A percentile compares a stretch with the other conserved stretches of the same genome.
Conservation (phyloP, 148 eudicot species). For the Camellia japonica region DNA sequence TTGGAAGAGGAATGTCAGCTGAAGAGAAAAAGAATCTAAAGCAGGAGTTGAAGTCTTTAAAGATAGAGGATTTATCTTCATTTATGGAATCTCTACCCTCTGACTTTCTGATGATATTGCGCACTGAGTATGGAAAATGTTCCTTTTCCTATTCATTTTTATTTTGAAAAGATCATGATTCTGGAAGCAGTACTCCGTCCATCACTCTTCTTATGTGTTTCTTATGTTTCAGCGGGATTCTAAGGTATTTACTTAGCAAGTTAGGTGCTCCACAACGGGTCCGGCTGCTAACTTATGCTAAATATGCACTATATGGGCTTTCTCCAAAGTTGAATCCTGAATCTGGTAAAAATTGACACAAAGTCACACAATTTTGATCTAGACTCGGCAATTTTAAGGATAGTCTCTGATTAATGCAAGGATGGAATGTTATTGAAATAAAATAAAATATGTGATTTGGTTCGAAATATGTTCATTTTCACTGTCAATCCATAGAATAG, state of each 20-base stretch:
- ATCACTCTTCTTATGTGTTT: slow-evolving; percentile 5
- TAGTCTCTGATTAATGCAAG: background rate
- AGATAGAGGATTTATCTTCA: slow-evolving; percentile 71
- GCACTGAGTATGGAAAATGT: slow-evolving; percentile 64
- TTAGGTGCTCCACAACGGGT: slow-evolving; percentile 59
- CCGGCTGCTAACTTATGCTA: slow-evolving; percentile 70
- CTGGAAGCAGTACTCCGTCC: background rate
- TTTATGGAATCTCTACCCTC: slow-evolving; percentile 89
- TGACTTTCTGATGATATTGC: slow-evolving; percentile 62
- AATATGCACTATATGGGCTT: slow-evolving; percentile 64
- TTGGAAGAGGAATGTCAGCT: slow-evolving; percentile 64
- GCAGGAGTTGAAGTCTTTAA: slow-evolving; percentile 61
- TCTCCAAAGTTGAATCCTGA: slow-evolving; percentile 38
- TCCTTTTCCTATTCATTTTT: slow-evolving; percentile 7
- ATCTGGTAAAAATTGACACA: slow-evolving; percentile 39
- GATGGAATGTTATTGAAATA: background rate
- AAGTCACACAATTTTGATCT: background rate
- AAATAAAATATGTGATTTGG: background rate
- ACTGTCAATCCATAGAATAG: background rate
- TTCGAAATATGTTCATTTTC: background rate
- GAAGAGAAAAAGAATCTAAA: slow-evolving; percentile 68
- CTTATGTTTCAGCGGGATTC: slow-evolving; percentile 55
- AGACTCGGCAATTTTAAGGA: background rate
- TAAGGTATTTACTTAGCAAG: slow-evolving; percentile 68
- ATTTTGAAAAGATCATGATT: background rate